These are phyloP conservation scores for Blastocystis sp. DNA, from an alignment of 352 stramenopile genomes.

Conservation along the genomic window DNA sequence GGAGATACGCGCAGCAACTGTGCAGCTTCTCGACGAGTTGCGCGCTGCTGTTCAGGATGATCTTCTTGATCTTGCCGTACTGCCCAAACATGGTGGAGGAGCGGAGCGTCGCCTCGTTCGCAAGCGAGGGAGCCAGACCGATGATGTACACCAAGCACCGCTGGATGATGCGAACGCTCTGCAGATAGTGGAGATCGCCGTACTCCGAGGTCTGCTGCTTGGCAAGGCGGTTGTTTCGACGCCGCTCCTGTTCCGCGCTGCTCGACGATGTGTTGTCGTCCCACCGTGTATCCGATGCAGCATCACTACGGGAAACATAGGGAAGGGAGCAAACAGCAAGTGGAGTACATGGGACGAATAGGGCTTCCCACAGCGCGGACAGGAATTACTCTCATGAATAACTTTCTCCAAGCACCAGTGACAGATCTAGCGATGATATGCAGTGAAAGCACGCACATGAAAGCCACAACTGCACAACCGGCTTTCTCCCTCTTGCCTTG, in stretches of 20 bases:
- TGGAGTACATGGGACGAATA: slow-evolving; percentile 12
- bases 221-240: neutral
- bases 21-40: neutral
- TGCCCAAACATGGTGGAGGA: slow-evolving; percentile 84
- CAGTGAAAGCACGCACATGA: neutral
- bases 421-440: neutral
- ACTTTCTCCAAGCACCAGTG: slow-evolving; percentile 17
- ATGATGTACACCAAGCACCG: slow-evolving; percentile 89
- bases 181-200: slow-evolving; percentile 74
- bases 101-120: slow-evolving; percentile 79
- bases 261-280: neutral
- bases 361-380: slow-evolving; percentile 1
- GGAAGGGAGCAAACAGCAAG: neutral
- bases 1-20: slow-evolving; percentile 20
- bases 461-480: slow-evolving; percentile 26
- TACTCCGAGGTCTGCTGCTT: neutral
- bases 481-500: neutral
- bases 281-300: neutral
- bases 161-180: slow-evolving; percentile 89
- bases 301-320: neutral
- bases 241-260: neutral
- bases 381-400: neutral
- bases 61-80: slow-evolving; percentile 88
- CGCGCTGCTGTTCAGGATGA: slow-evolving; percentile 79
- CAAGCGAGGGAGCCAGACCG: slow-evolving; percentile 80